phyloP scores from a whole-genome alignment of 2,329 filamentous ascomycete species.

The Epichloe brachyelytri region DNA sequence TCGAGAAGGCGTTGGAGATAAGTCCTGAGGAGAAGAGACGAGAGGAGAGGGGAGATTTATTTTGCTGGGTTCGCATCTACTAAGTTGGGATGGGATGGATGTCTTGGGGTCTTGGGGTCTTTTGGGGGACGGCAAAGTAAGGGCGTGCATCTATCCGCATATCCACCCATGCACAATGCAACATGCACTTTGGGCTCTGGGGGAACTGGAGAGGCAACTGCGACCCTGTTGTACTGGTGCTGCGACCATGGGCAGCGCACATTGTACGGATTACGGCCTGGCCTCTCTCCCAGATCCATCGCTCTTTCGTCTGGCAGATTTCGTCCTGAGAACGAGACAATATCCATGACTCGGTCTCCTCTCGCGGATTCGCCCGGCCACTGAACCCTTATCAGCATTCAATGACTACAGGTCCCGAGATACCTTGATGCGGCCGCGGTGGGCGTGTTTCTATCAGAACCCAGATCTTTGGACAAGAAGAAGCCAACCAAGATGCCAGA shows the following conservation, averaged over 20 bases:
- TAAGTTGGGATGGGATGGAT: slow-evolving; percentile 1
- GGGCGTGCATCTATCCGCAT: slow-evolving; percentile 1
- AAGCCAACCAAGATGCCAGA: not conserved
- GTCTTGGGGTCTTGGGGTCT: not conserved
- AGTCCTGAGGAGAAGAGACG: not conserved
- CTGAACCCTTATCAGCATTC: too few relatives aligned
- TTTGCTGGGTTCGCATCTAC: not conserved
- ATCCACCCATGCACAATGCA: not conserved
- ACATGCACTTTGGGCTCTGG: not conserved
- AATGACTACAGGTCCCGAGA: not conserved
- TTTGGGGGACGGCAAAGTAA: not conserved
- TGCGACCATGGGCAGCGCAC: not conserved
- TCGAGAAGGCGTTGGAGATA: not conserved
- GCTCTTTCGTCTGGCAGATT: not conserved
- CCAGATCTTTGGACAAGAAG: not conserved
- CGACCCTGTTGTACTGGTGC: not conserved
- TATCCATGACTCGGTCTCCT: too few relatives aligned
- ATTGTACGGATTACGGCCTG: not conserved
- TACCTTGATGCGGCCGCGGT: not conserved
- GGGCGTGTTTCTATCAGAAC: not conserved
- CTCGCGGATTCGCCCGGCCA: too few relatives aligned
- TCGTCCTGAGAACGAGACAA: too few relatives aligned
- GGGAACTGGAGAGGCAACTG: not conserved
- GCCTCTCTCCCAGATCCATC: not conserved
- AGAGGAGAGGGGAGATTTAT: slow-evolving; percentile 2